A percentile compares a stretch with the other conserved stretches of the same genome.
Conservation (phyloP, 2,329 filamentous ascomycete genomes). For the Sporothrix schenckii region DNA sequence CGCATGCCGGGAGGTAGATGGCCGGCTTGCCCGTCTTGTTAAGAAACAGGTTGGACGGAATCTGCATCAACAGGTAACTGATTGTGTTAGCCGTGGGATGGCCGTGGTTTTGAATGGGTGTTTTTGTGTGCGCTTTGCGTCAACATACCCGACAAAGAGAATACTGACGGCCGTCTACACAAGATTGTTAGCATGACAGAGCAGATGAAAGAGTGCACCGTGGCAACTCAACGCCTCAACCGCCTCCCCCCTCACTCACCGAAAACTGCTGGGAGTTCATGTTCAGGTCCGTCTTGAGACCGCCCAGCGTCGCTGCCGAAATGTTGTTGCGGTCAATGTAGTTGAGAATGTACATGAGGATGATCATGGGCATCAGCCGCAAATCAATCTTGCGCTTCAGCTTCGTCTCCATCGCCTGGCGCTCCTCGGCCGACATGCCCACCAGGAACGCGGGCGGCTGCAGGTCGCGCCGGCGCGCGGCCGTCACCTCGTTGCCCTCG, state of each 20-base stretch:
- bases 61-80: slow-evolving; percentile 55
- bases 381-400: slow-evolving; percentile 63
- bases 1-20: slow-evolving; percentile 50
- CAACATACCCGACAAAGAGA: slow-evolving; percentile 53
- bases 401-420: slow-evolving; percentile 53
- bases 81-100: not conserved
- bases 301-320: slow-evolving; percentile 50
- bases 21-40: slow-evolving; percentile 56
- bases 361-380: slow-evolving; percentile 61
- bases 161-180: slow-evolving; percentile 53
- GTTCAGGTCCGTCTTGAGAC: slow-evolving; percentile 51
- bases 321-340: slow-evolving; percentile 57
- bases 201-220: not conserved
- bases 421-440: slow-evolving; percentile 36
- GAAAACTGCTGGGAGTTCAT: slow-evolving; percentile 42
- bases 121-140: too few species aligned
- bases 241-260: slow-evolving; percentile 14
- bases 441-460: slow-evolving; percentile 33
- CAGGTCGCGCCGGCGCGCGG: slow-evolving; percentile 52
- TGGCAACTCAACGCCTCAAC: not conserved
- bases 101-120: not conserved
- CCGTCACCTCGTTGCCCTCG: slow-evolving; percentile 39
- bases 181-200: not conserved
- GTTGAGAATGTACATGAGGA: slow-evolving; percentile 67
- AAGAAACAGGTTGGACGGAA: slow-evolving; percentile 56